Percentiles rank a stretch among this genome's conserved stretches.
Conservation (phyloP, 23 red algal species). For the Gracilaria gracilis region DNA sequence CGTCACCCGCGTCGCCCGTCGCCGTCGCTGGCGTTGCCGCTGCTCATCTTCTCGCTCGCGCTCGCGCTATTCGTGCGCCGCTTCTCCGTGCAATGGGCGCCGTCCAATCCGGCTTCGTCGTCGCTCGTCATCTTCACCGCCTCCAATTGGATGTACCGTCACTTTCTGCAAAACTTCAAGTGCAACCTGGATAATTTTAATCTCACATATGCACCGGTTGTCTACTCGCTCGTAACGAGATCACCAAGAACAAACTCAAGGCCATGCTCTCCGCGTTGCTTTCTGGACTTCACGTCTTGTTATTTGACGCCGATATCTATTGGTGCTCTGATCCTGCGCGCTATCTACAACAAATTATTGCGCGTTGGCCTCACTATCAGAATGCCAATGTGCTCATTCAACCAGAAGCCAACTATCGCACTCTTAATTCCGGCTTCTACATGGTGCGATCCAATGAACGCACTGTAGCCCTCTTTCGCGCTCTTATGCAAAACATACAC, state of each 20-base stretch:
- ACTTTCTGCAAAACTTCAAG: conserved; percentile 45
- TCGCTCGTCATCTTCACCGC: conserved; percentile 33
- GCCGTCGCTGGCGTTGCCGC: not conserved
- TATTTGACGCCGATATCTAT: conserved; percentile 60
- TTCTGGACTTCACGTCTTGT: conserved; percentile 48
- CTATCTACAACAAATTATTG: conserved; percentile 4
- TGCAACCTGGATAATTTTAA: conserved; percentile 47
- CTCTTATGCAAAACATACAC: conserved; percentile 27
- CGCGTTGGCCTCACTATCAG: not conserved
- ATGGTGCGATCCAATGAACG: conserved; percentile 36
- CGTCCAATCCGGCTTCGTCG: not conserved
- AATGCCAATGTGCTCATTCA: conserved; percentile 57
- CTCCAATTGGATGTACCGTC: conserved; percentile 57
- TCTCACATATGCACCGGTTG: conserved; percentile 13
- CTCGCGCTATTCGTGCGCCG: not conserved
- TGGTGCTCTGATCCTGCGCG: conserved; percentile 45
- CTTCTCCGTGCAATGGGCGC: not conserved
- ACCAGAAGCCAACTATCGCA: conserved; percentile 56
- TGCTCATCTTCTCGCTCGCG: not conserved
- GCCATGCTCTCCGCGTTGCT: conserved; percentile 42
- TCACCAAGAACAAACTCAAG: conserved; percentile 51
- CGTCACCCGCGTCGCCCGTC: not conserved
- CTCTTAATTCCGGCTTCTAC: conserved; percentile 59
- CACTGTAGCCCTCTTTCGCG: conserved; percentile 28
- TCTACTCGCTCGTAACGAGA: conserved; percentile 50